Evolutionary conservation across 192 early-diverging fungal species (phyloP), one percentile per base, ranked within the genome.

Genomic region (Phycomyces blakesleeanus): DNA sequence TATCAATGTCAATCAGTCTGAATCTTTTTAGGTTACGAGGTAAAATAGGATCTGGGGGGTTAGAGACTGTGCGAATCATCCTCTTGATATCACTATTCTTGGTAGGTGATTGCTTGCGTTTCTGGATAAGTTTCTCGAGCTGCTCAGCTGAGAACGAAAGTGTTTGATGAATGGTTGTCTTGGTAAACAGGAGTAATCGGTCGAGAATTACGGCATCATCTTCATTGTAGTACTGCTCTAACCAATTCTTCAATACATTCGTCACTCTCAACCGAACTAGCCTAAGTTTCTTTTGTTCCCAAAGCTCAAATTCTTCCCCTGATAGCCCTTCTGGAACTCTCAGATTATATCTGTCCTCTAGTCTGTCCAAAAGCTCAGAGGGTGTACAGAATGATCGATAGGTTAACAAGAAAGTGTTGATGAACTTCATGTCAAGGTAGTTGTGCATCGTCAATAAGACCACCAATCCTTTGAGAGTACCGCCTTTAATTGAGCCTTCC

Each of bases 191-290:
- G 34, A 83, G 80, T 51, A 97, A 82, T 63, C 75, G 75, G 51
- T 83, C 81, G 29, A 99, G 73, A 26, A 81, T 84, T 41, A 80
- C 63, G 0, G 80, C 76, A 65, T 95, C 93, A 6, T 81, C 78
- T 58, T 90, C 87, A 68, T 85, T 84, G 66, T 89, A 92, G 71
- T 97, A 91, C 62, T 80, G 85, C 77, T 99, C 97, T 8, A 98
- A 74, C 97, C 97, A 99, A n/a, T 78, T 87, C 76, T 96, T 99
- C 68, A 98, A 81, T 38, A 96, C 81, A 68, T 95, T 96, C 79
- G 88, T 96, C 0, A 97, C 95, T 20, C 74, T 91, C 55, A 96
- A 83, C n/a, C 96, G 89, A 53, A 99, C 80, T 14, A 93, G 86
- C 51, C 85, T 93, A 66, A 87, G 83, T 71, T 97, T 98, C 66